A percentile compares a stretch with the other conserved stretches of the same genome.
Evolutionary conservation across 768 basidiomycete genomes (phyloP).

Genomic region (Lactifluus echinatus): DNA sequence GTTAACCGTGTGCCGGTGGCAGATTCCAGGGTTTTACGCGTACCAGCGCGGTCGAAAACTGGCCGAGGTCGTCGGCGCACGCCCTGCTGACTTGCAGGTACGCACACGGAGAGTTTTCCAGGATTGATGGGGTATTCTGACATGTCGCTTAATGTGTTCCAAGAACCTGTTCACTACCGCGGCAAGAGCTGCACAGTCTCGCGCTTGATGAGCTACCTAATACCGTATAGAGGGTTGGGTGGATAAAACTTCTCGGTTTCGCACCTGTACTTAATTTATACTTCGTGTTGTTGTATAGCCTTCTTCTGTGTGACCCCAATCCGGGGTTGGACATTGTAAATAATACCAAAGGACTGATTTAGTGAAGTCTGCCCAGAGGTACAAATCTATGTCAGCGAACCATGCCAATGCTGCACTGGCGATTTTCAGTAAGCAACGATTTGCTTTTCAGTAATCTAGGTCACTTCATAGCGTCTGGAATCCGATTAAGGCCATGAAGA

Average conservation of each 20-base stretch:
- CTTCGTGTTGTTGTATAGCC: background rate
- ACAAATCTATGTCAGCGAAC: no score
- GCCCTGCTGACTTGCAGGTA: constrained; percentile 4
- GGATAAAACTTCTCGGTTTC: background rate
- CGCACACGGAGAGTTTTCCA: background rate
- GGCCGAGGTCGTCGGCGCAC: constrained; percentile 7
- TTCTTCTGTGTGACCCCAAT: background rate
- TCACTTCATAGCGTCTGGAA: background rate
- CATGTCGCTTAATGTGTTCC: background rate
- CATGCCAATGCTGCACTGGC: background rate
- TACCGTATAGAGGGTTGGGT: no score
- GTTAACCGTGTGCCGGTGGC: background rate
- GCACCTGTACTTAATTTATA: background rate
- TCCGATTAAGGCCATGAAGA: background rate
- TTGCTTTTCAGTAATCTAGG: no score
- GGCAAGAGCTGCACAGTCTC: background rate
- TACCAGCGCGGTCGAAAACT: constrained; percentile 9
- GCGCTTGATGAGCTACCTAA: background rate
- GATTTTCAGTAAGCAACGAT: background rate
- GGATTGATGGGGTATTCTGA: background rate
- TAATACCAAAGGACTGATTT: background rate
- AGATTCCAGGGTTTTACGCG: constrained; percentile 18
- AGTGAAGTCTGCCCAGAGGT: background rate
- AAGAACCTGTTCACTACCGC: constrained; percentile 3
- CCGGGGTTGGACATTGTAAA: background rate